Conservation (phyloP, 305 asterid species). For the Vinca major region DNA sequence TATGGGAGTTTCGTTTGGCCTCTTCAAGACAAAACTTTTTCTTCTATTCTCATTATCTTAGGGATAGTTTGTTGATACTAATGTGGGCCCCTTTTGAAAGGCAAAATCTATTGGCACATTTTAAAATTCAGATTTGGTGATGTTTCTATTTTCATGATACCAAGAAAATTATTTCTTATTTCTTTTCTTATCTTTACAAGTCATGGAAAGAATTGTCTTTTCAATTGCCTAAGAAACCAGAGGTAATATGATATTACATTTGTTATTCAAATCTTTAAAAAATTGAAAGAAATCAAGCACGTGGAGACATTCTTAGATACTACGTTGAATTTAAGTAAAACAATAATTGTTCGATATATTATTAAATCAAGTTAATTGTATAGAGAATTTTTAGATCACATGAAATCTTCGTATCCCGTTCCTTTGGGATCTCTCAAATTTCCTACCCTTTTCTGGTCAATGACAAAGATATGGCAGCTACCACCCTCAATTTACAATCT, state of each 20-base stretch:
- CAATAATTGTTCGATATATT: background rate
- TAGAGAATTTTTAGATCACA: constrained; percentile 2
- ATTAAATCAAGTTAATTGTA: background rate
- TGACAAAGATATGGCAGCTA: constrained; percentile 4
- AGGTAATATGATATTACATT: background rate
- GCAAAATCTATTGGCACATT: constrained; percentile 18
- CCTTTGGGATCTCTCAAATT: background rate
- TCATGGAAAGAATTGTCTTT: too few species aligned
- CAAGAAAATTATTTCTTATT: background rate
- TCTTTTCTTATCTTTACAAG: background rate
- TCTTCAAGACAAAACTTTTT: constrained; percentile 18
- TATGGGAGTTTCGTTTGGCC: constrained; percentile 4
- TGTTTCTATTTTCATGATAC: constrained; percentile 1
- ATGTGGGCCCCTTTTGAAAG: constrained; percentile 23
- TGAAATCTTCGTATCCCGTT: background rate
- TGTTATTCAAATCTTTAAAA: background rate
- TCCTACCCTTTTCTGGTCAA: background rate
- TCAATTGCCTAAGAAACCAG: too few species aligned
- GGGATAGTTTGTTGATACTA: constrained; percentile 19
- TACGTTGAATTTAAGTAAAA: background rate
- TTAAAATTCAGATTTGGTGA: constrained; percentile 11
- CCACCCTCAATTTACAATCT: background rate
- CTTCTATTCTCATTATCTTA: background rate
- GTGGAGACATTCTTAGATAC: constrained; percentile 8
- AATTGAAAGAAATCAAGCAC: background rate